Percentiles rank a stretch among this genome's conserved stretches.
Conservation (phyloP, 306 rosid genomes). For the Arachis stenosperma region DNA sequence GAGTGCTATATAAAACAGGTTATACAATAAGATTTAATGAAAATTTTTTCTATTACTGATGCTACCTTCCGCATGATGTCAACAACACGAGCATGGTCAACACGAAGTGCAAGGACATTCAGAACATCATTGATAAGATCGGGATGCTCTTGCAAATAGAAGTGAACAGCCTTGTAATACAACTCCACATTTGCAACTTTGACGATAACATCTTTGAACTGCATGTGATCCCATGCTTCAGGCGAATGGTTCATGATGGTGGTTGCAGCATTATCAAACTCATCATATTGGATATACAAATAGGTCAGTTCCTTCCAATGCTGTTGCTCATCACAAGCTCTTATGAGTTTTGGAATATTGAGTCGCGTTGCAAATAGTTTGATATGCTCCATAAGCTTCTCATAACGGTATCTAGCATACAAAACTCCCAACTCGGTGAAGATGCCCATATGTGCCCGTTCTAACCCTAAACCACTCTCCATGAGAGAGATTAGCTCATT, state of each 20-base stretch:
- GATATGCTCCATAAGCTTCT: constrained; percentile 99
- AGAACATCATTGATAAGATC: constrained; percentile 97
- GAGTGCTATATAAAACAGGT: constrained; percentile 12
- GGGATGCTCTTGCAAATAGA: constrained; percentile 98
- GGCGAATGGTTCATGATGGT: constrained; percentile 99
- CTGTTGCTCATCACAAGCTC: constrained; percentile 99
- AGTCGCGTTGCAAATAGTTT: constrained; percentile 91
- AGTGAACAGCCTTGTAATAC: constrained; percentile 96
- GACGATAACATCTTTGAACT: constrained; percentile 87
- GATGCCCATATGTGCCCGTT: constrained; percentile 99
- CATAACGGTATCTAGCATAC: constrained; percentile 98
- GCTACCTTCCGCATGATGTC: constrained; percentile 97
- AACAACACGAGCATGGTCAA: constrained; percentile 97
- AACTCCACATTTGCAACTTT: constrained; percentile 98
- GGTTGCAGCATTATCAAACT: constrained; percentile 97
- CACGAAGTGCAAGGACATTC: constrained; percentile 97
- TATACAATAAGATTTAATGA: neutral
- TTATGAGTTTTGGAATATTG: constrained; percentile 94
- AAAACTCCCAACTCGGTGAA: constrained; percentile 97
- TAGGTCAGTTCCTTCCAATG: constrained; percentile 98
- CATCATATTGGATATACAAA: constrained; percentile 95
- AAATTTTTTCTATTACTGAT: constrained; percentile 21
- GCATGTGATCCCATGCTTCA: constrained; percentile 99
- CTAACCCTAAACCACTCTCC: constrained; percentile 99
- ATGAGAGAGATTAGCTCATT: constrained; percentile 94